Base-by-base conservation (phyloP, 257 asterid genomes). In the Echium plantagineum region DNA sequence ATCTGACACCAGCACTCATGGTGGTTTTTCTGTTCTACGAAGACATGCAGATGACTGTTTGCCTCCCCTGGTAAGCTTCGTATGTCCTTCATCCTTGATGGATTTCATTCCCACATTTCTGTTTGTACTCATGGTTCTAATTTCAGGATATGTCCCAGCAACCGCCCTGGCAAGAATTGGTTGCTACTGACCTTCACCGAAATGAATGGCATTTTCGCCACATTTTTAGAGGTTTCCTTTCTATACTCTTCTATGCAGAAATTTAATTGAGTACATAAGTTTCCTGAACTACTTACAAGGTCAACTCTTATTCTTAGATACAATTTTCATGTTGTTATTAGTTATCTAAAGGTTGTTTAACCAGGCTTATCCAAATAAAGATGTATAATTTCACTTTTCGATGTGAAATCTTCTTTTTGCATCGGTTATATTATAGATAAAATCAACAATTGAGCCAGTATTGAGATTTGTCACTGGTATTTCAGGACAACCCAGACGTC, bases 151-250 rank as follows among this genome's bases (percentile, higher is more conserved):
- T 80, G 94, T 68, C 90, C 65, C 90, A 78, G 68, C 90, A 80
- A 72, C 90, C 87, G 57, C 90, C 90, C 42, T 82, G 82, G 81
- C 90, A 85, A 76, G 90, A 85, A 63, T 75, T 85, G 76, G 81
- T 82, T 22, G 87, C 94, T 46, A 78, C 81, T 65, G 94, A 85
- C 69, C 90, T 82, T 65, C 90, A 85, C 71, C 75, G 85, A 61
- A 83, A 69, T 71, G 87, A 80, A 64, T 85, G 94, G 94, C 94
- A 82, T 72, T 85, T 85, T 63, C 83, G 87, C 32, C 94, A 85
- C 74, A 85, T 85, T 52, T 85, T 85, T 64, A 71, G 94, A 82
- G 90, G 94, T 85, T 60, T 71, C 69, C 55, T 4, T 4, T 15
- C 19, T 35, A 7, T 35, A 35, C 46, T 28, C 7, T 6, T 4